Base-by-base conservation (phyloP, 257 asterid species). In the Echites panduratus region DNA sequence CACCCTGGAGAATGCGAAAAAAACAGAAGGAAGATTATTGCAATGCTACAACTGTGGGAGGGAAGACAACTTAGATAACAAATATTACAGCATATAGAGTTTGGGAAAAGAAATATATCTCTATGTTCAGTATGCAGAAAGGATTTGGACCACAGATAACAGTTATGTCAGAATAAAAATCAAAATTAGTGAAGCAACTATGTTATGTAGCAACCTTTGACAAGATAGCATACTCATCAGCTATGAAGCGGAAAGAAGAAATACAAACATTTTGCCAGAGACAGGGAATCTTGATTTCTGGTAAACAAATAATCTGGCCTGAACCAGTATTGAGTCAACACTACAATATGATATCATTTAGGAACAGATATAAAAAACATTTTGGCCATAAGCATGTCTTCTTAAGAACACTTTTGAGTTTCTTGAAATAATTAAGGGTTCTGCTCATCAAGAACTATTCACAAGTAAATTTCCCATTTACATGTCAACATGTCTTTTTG, bases 1-100 rank as follows among this genome's bases (percentile, higher is more conserved):
- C 74, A 76, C 84, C 93, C 95, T 94, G 91, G 67, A 68, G 59
- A 81, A n/a, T 66, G 71, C 73, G 79, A 53, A 52, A 81, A n/a
- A n/a, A n/a, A n/a, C n/a, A n/a, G 47, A 72, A 70, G 77, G 71
- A 58, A 70, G 2, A 2, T 52, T 11, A 77, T 45, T 71, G 9
- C 17, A 65, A 73, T 41, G 47, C 73, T 57, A 32, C 7, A n/a
- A n/a, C n/a, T 59, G 35, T 45, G 38, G 41, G 43, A 9, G 20
- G 7, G 32, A 22, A 8, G 8, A 24, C 64, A 57, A 26, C 24
- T 24, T 9, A 6, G 6, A 40, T 12, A 24, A 19, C 64, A 57
- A 7, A 57, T 57, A 57, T 11, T 26, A 4, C 8, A n/a, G 2
- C 7, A 38, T 2, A 57, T 63, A 48, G 19, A 29, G 24, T 10